phyloP scores from a whole-genome alignment of 2,329 filamentous ascomycete species.

The Trichoderma atroviride region DNA sequence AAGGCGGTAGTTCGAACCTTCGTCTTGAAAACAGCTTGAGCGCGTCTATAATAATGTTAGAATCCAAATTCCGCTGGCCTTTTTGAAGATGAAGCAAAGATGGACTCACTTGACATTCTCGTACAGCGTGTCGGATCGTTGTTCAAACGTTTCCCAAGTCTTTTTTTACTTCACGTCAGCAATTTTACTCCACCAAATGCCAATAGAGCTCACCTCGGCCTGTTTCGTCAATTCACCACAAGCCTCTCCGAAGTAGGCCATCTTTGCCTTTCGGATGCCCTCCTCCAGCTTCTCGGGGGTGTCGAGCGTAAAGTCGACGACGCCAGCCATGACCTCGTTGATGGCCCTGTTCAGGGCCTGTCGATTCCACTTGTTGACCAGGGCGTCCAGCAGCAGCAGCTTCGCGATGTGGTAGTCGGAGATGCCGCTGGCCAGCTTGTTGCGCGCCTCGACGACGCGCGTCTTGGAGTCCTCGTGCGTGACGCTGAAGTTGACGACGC shows the following conservation, averaged over 20 bases:
- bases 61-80: neutral
- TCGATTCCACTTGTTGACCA: constrained; percentile 25
- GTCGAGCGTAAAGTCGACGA: constrained; percentile 19
- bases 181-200: neutral
- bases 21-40: constrained; percentile 20
- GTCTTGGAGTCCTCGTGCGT: constrained; percentile 10
- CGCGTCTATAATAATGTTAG: constrained; percentile 10
- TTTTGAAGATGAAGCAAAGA: neutral
- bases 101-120: constrained; percentile 16
- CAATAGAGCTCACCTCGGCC: constrained; percentile 7
- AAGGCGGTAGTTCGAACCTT: constrained; percentile 4
- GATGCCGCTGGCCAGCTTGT: constrained; percentile 14
- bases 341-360: constrained; percentile 12
- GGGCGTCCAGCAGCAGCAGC: constrained; percentile 13
- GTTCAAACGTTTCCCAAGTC: constrained; percentile 22
- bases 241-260: constrained; percentile 22
- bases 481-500: constrained; percentile 13
- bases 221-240: constrained; percentile 18
- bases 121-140: constrained; percentile 12
- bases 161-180: constrained; percentile 12
- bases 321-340: constrained; percentile 16
- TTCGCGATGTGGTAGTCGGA: constrained; percentile 23
- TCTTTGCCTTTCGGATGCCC: constrained; percentile 14
- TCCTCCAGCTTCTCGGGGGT: constrained; percentile 20
- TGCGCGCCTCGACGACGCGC: constrained; percentile 7